Evolutionary conservation across 768 basidiomycete species (phyloP), one percentile per base, ranked within the genome.

Genomic region (Amanita thiersii): DNA sequence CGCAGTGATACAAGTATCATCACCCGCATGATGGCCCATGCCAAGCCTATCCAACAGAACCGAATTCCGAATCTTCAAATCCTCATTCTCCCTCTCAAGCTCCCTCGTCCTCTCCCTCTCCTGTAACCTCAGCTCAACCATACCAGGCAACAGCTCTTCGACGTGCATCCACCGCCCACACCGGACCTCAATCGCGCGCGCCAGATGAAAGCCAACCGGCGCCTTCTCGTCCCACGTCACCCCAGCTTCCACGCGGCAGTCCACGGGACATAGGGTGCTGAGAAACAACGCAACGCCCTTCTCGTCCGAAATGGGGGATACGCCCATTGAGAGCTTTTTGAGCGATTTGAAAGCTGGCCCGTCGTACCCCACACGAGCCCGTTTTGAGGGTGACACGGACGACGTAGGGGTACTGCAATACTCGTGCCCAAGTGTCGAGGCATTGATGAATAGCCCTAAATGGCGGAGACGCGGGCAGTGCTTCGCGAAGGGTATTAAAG

Each of bases 221-320:
- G 40, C 5, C 11, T 44, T 43, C 1, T 57, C 52, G 1, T 63
- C 61, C 77, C 76, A 79, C 7, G 69, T 75, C 34, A 75, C 59
- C 0, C 76, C 77, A 20, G 55, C 58, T 26, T 67, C 64, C 6
- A 79, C 37, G 5, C 25, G 37, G 50, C 70, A 75, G 2, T 53
- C 52, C 1, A 63, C 49, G 0, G 77, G 73, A 26, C 70, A 67
- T 3, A 82, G 49, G 14, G 66, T 67, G 48, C 72, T 72, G 41
- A 82, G 61, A 49, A 73, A 79, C 8, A 73, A 61, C 12, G 78
- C 68, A 21, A 72, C 68, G 0, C 66, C 49, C 3, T 60, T 66
- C 3, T 65, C 54, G 10, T 74, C 65, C 1, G 51, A 35, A 19
- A 76, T 65, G 37, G 57, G 55, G 12, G 77, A 79, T 0, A 74